Evolutionary conservation across 2,329 filamentous ascomycete species (phyloP).

Genomic region (Mollisiaceae sp.): DNA sequence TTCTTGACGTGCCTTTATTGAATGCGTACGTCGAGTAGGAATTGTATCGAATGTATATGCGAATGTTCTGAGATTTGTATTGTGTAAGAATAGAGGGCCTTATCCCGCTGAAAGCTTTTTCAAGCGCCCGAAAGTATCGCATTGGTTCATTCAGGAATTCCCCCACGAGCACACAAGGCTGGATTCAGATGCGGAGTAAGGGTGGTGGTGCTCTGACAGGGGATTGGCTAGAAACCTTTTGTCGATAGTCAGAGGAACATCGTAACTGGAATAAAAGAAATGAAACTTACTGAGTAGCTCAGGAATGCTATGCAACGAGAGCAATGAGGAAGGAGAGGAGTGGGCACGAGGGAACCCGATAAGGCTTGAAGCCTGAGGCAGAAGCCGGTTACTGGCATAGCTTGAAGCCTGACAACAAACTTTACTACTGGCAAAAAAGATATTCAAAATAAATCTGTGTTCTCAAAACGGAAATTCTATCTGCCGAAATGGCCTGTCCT

Average conservation of each 20-base stretch:
- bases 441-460: not conserved
- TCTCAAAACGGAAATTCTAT: not conserved
- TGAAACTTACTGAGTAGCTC: conserved; percentile 1
- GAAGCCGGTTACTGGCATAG: not conserved
- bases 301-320: conserved; percentile 3
- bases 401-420: not conserved
- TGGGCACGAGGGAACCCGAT: not conserved
- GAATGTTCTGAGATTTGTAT: conserved; percentile 26
- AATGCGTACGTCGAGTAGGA: conserved; percentile 26
- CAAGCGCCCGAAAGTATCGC: conserved; percentile 35
- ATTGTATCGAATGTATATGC: conserved; percentile 35
- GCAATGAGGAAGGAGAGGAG: not conserved
- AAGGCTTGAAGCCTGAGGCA: conserved; percentile 5
- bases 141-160: conserved; percentile 30
- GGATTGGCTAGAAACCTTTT: conserved; percentile 15
- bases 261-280: not conserved
- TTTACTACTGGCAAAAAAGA: not conserved
- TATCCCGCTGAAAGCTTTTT: conserved; percentile 29
- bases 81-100: conserved; percentile 16
- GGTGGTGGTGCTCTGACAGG: conserved; percentile 9
- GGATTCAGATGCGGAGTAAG: conserved; percentile 19
- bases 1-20: conserved; percentile 17
- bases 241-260: conserved; percentile 1
- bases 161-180: conserved; percentile 19
- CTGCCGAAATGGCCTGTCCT: not conserved